Base-by-base conservation (phyloP, 768 basidiomycete species). In the Mycena floridula region DNA sequence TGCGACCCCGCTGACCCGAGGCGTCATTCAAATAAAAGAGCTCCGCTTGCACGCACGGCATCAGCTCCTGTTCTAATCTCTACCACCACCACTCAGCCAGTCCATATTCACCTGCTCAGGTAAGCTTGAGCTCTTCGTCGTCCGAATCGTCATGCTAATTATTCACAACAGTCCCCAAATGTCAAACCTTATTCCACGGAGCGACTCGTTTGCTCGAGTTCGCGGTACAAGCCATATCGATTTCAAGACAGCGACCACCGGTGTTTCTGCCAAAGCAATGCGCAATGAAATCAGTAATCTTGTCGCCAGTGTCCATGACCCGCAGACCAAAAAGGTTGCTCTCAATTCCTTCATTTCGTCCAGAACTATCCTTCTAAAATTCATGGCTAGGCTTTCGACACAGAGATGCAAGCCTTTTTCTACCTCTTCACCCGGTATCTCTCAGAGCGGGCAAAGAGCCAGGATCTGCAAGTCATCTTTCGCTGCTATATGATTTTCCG, bases 241-340 rank as follows among this genome's bases (percentile, higher is more conserved):
- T 69, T 95, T 95, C 81, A 93, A 94, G 75, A 94, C 91, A n/a
- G 95, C 95, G 51, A 94, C 81, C 42, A 93, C 91, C 43, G 91
- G 90, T 53, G 85, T 93, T 52, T 86, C 89, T 22, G 87, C 89
- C 54, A 97, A 96, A 73, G 76, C 92, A 45, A 97, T 97, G 95
- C 84, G 92, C 73, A 96, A 97, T 63, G 96, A 98, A 73, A 85
- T 99, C 69, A 86, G 86, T 65, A 81, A 81, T 59, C 88, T 99
- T 76, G 91, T 97, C 59, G 72, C 76, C 61, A 85, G 84, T 50
- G 88, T 95, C 60, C 73, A 80, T 51, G 89, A 97, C 52, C 74
- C 79, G 24, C 61, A 73, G 30, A 85, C 86, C 45, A 89, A 87
- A 72, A 90, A 86, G 84, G 94, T 90, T 45, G 43, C 43, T 50